Conservation (phyloP, 2,329 filamentous ascomycete genomes). For the Trichoderma pleuroti region DNA sequence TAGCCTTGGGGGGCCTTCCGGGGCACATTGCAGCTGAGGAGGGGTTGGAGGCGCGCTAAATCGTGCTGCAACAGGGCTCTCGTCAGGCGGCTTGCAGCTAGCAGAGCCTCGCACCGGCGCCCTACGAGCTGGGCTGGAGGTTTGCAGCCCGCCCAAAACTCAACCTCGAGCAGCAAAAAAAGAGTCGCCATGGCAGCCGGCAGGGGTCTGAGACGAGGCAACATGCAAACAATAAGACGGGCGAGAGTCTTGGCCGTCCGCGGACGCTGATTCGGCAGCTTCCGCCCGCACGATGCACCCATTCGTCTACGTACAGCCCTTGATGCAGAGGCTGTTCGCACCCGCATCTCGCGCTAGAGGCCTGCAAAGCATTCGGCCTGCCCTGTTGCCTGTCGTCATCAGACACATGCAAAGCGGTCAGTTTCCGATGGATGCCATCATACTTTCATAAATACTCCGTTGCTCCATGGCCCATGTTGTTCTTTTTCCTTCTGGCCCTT, state of each 20-base stretch:
- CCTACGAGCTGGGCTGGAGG: not conserved
- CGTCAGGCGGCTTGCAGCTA: slow-evolving; percentile 11
- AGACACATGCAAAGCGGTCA: slow-evolving; percentile 13
- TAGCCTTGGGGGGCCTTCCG: not conserved
- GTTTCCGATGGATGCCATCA: slow-evolving; percentile 3
- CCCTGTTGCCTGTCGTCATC: slow-evolving; percentile 13
- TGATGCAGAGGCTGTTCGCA: slow-evolving; percentile 8
- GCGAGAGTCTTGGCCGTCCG: not conserved
- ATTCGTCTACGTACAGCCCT: not conserved
- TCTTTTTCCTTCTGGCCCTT: not conserved
- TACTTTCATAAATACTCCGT: not conserved
- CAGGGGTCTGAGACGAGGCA: slow-evolving; percentile 21
- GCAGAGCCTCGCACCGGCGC: not conserved
- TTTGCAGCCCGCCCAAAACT: not conserved
- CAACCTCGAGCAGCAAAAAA: not conserved
- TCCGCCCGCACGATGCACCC: slow-evolving; percentile 7
- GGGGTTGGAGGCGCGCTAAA: slow-evolving; percentile 18
- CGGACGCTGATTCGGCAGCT: slow-evolving; percentile 12
- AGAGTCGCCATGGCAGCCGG: slow-evolving; percentile 27
- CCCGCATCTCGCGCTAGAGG: slow-evolving; percentile 12
- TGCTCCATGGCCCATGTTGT: not conserved
- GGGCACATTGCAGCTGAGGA: slow-evolving; percentile 15
- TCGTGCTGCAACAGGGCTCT: not conserved
- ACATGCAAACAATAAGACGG: slow-evolving; percentile 20
- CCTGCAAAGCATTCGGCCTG: slow-evolving; percentile 11